A percentile compares a stretch with the other conserved stretches of the same genome.
Evolutionary conservation across 345 rosid genomes (phyloP).

Genomic region (Rhizophora mangle): DNA sequence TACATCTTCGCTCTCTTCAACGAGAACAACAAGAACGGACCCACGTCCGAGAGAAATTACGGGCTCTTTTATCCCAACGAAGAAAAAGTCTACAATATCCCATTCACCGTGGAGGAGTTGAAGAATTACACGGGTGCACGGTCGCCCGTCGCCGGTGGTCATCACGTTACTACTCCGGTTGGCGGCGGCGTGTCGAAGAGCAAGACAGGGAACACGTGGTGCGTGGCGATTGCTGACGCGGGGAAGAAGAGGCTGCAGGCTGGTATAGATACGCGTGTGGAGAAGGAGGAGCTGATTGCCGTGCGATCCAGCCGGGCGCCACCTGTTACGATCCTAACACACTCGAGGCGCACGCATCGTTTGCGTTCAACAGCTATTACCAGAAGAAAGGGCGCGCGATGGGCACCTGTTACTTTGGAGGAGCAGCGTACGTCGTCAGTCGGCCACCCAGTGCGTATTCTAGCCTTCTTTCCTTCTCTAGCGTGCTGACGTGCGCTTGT

Average conservation of each 20-base stretch:
- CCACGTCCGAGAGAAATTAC: constrained; percentile 86
- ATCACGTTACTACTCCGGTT: constrained; percentile 6
- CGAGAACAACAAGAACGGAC: constrained; percentile 76
- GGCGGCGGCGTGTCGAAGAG: constrained; percentile 20
- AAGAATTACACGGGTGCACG: constrained; percentile 30
- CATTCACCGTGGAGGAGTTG: constrained; percentile 59
- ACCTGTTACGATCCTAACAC: constrained; percentile 63
- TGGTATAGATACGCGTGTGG: constrained; percentile 77
- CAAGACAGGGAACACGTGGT: constrained; percentile 64
- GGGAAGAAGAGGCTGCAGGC: constrained; percentile 52
- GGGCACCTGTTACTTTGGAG: constrained; percentile 74
- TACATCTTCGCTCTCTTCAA: constrained; percentile 87
- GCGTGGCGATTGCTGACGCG: constrained; percentile 53
- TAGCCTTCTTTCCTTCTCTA: constrained; percentile 5
- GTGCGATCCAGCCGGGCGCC: constrained; percentile 66
- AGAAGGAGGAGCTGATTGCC: constrained; percentile 87
- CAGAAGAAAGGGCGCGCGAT: constrained; percentile 61
- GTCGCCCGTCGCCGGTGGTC: constrained; percentile 3
- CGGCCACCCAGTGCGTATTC: constrained; percentile 61
- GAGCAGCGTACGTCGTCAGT: constrained; percentile 65
- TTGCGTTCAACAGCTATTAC: constrained; percentile 83
- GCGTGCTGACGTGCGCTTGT: background rate
- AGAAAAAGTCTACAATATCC: constrained; percentile 78
- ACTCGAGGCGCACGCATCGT: constrained; percentile 76
- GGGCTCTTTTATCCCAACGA: constrained; percentile 82